phyloP scores from a whole-genome alignment of 345 rosid genomes.

The Brassica napus region Da-Ae NC_063438.1:28367501-28368000 shows the following conservation, averaged over 20 bases:
- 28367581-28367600: conserved; percentile 24
- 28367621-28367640: not conserved
- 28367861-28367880: conserved; percentile 20
- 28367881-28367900: conserved; percentile 1
- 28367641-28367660: not conserved
- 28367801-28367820: conserved; percentile 38
- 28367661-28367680: conserved; percentile 30
- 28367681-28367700: conserved; percentile 23
- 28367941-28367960: conserved; percentile 20
- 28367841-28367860: conserved; percentile 40
- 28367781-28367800: conserved; percentile 11
- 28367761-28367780: not conserved
- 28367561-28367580: conserved; percentile 27
- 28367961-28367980: conserved; percentile 13
- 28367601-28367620: conserved; percentile 9
- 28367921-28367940: conserved; percentile 5
- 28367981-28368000: conserved; percentile 31
- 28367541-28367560: conserved; percentile 28
- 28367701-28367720: conserved; percentile 35
- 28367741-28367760: not conserved
- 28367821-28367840: conserved; percentile 26
- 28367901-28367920: not conserved
- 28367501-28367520: not conserved
- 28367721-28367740: not conserved
- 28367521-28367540: conserved; percentile 1